Evolutionary conservation across 75 land plant genomes (phyloP), one percentile per base, ranked within the genome.

Genomic region (Pinus albicaulis): DNA sequence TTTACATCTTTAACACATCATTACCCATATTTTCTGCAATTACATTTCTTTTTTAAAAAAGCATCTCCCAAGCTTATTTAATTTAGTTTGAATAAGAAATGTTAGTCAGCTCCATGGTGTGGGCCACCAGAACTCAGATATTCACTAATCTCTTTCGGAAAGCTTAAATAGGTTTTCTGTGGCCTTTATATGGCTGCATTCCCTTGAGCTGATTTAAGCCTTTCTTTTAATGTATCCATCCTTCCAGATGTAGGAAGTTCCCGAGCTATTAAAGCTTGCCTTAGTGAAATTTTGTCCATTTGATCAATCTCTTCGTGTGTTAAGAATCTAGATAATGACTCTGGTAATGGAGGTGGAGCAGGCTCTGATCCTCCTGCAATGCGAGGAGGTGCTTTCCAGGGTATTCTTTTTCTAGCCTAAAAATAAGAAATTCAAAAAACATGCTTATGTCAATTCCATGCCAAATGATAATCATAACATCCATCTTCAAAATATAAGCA

Each of bases 301-400:
- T 73, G 79, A 19, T 86, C 82, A 72, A 86, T 86, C 58, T 80
- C 72, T 38, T 77, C 82, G 31, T 64, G 77, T 15, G 80, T 62
- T 28, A 86, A 75, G 28, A 77, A 64, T 44, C 76, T 76, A 41
- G 83, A 76, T 17, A 83, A 71, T 31, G 86, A 86, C 66, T 60
- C 77, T 59, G 88, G 88, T 31, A 86, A 76, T 41, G 88, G 88
- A 41, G 88, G 88, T 22, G 86, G 88, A 16, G 86, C 83, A 44
- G 87, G 88, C 69, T 86, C 88, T 57, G 82, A 80, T 52, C 86
- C 86, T 13, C 88, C 88, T 14, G 78, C 76, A 69, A 86, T 86
- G 10, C 88, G 68, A 26, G 88, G 88, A 36, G 86, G 72, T 31
- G 66, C 80, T 80, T 84, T 86, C 88, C 86, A 86, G 28, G 88